Evolutionary conservation across 768 basidiomycete genomes (phyloP), one percentile per base, ranked within the genome.

Genomic region (Pleurotus sapidus): DNA sequence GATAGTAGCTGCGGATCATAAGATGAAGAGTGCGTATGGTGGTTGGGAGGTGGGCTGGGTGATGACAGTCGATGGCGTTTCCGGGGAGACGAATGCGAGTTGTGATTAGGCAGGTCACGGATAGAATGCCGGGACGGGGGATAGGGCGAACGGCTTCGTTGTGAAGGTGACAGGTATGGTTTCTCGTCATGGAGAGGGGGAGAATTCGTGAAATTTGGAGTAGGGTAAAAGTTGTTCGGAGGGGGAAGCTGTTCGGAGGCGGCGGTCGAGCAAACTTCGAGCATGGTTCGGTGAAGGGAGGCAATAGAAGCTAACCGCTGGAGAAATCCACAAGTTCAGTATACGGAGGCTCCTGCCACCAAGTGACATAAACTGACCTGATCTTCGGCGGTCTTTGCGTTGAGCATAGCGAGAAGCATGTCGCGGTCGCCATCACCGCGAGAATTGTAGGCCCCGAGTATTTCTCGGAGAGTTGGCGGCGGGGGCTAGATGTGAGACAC

Each of bases 351-450:
- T 43, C 9, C 20, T n/a, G 14, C 42, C 15, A 14, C 20, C n/a
- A 57, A 34, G 42, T 54, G 56, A 49, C 51, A 37, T 51, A 59
- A 53, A 65, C 83, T 42, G 61, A 92, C 93, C 83, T 96, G 90
- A 68, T 97, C 95, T 69, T 97, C 95, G 11, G 95, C 88, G 46
- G 86, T 83, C 77, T 97, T 97, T 66, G 94, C 93, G 59, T 89
- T 93, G 49, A 97, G 78, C 82, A 97, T 90, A 62, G 92, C 84
- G 37, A 96, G 79, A 18, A 97, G 78, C 84, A 95, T 89, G 53
- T 95, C 93, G 20, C 94, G 81, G 77, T 97, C 95, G 43, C 93
- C 94, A 59, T 95, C 91, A 59, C 95, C 95, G 65, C 87, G 91
- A 39, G 84, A 73, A 57, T 83, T 80, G 76, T 95, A 97, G 6